These are phyloP conservation scores for Cordyceps pruinosa DNA, from an alignment of 2,329 filamentous ascomycete genomes.

Conservation along the genomic window DNA sequence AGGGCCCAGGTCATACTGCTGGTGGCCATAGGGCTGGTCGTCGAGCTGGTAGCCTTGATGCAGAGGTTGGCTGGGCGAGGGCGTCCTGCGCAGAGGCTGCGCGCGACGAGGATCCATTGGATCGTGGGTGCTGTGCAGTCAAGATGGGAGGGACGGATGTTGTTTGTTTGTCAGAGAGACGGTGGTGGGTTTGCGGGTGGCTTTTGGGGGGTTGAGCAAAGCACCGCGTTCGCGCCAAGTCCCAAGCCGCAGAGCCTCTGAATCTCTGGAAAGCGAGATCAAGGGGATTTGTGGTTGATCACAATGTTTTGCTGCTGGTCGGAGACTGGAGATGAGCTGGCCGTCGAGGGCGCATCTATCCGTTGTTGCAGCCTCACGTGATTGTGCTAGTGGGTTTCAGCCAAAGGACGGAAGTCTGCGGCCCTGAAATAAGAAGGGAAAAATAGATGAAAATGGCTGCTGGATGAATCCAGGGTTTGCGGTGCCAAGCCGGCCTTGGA, in stretches of 20 bases:
- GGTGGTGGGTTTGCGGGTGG: not conserved
- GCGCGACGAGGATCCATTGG: conserved; percentile 5
- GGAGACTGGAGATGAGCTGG: not conserved
- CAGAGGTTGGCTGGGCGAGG: conserved; percentile 69
- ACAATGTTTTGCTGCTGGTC: not conserved
- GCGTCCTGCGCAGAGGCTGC: conserved; percentile 52
- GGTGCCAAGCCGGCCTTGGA: not conserved
- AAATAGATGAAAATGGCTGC: not conserved
- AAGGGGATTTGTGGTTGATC: not conserved
- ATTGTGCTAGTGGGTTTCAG: not conserved
- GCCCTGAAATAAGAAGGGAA: not conserved
- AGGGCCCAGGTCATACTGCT: conserved; percentile 22
- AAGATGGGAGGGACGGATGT: not conserved
- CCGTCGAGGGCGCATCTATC: not conserved
- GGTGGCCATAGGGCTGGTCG: conserved; percentile 61
- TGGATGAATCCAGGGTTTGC: not conserved
- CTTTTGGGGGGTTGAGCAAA: not conserved
- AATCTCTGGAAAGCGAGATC: not conserved
- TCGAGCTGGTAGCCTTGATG: conserved; percentile 75
- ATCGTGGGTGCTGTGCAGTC: not conserved
- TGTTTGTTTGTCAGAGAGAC: not conserved
- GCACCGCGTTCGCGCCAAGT: not conserved
- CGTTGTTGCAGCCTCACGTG: conserved; percentile 1
- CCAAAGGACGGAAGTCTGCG: not conserved
- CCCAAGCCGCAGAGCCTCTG: not conserved